Base-by-base conservation (phyloP, 2,329 filamentous ascomycete species). In the Pseudopithomyces maydicus region DNA sequence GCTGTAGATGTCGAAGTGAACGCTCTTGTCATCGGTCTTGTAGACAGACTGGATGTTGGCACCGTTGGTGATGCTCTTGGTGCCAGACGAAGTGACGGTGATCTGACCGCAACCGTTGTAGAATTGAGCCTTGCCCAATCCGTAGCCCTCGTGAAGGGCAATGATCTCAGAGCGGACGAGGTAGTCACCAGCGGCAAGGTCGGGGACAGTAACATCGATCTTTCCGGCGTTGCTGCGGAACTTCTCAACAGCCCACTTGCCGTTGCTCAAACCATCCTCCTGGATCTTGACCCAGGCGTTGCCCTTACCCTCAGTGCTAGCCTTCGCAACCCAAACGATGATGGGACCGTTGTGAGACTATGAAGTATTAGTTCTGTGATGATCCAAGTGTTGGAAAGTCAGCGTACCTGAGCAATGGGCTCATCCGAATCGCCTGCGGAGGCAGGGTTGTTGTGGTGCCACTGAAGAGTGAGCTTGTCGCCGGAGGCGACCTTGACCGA, bases 281-380 rank as follows among this genome's bases (percentile, higher is more conserved):
- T 77, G 77, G 49, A 81, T 64, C 71, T 78, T 81, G 62, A 82
- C 74, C 81, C 81, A 85, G 71, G 83, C 82, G 57, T 78, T 74
- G 29, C 81, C 80, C 11, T 78, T 77, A 36, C 82, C 81, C 50
- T 81, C 78, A 49, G 73, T 72, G 14, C 66, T 61, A 32, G 75
- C 72, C 15, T 75, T 73, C 3, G 82, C 81, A 63, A 85, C 80
- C 69, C 82, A 85, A 52, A 80, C 82, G 60, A 82, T 77, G 65
- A 85, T 72, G 42, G 83, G 83, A 8, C 83, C 83, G 71, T 78
- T 74, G 76, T 85, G 83, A 44, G 80, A 80, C 33, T 51, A 23
- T 22, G 26, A 4, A 20, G 8, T 20, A n/a, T 51, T 33, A 51
- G 48, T 8, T 17, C 6, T 12, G 38, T 46, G 19, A 29, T n/a